phyloP scores from a whole-genome alignment of 2,329 filamentous ascomycete species.

The Fusarium fracticaudum region DNA sequence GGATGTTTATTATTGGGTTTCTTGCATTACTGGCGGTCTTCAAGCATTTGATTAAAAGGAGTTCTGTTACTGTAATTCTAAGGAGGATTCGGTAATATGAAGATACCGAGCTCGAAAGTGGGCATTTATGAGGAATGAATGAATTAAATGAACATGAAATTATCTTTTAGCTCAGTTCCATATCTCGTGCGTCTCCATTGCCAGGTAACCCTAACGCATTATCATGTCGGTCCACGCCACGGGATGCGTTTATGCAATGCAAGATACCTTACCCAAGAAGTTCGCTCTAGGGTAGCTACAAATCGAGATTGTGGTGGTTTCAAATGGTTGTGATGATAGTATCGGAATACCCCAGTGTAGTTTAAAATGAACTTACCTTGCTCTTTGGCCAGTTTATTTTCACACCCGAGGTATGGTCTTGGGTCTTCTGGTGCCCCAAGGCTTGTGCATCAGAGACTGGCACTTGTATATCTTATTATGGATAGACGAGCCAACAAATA shows the following conservation, averaged over 20 bases:
- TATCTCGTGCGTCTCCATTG: neutral
- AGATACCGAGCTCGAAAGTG: conserved; percentile 23
- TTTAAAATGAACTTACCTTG: neutral
- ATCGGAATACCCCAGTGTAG: neutral
- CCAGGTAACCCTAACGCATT: neutral
- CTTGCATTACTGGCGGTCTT: conserved; percentile 19
- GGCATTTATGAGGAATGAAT: conserved; percentile 34
- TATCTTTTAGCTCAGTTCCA: neutral
- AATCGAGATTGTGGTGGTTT: neutral
- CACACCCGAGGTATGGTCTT: neutral
- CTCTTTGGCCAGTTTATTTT: neutral
- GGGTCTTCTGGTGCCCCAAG: neutral
- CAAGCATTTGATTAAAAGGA: conserved; percentile 3
- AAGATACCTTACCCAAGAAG: no score
- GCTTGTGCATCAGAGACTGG: neutral
- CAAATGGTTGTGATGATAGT: neutral
- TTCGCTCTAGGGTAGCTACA: neutral
- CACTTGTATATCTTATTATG: neutral
- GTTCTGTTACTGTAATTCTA: neutral
- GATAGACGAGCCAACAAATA: neutral
- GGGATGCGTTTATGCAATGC: neutral
- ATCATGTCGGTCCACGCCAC: neutral
- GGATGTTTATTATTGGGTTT: neutral
- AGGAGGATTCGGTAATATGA: neutral
- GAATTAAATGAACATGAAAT: neutral